A percentile compares a stretch with the other conserved stretches of the same genome.
These are phyloP conservation scores for Podospora pseudocomata DNA, from an alignment of 495 filamentous ascomycete species.

Conservation along the genomic window DNA sequence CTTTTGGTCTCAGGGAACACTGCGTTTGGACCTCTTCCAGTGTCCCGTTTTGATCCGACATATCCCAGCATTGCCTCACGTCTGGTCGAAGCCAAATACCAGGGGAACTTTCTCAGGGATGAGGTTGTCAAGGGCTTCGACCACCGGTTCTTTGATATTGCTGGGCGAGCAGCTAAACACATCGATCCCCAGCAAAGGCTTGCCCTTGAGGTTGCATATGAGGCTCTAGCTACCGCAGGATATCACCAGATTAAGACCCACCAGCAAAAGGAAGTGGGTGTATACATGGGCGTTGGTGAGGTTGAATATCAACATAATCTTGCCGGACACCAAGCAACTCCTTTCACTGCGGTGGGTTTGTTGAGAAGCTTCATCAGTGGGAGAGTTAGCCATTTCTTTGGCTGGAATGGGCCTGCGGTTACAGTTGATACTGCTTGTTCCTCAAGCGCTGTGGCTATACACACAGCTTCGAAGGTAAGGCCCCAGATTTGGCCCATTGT, in stretches of 20 bases:
- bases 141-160: constrained; percentile 55
- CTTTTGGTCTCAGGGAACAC: constrained; percentile 14
- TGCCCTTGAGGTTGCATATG: constrained; percentile 70
- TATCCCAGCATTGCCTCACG: neutral
- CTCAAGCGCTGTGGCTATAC: constrained; percentile 48
- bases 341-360: constrained; percentile 24
- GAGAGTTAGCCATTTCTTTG: constrained; percentile 49
- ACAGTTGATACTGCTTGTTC: constrained; percentile 54
- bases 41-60: neutral
- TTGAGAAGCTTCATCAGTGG: constrained; percentile 40
- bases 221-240: constrained; percentile 68
- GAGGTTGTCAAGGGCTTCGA: constrained; percentile 44
- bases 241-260: constrained; percentile 24
- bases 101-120: constrained; percentile 36
- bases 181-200: constrained; percentile 72
- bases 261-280: constrained; percentile 21
- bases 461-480: constrained; percentile 39
- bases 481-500: neutral
- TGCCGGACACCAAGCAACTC: constrained; percentile 46
- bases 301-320: constrained; percentile 30
- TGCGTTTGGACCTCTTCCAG: neutral
- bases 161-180: constrained; percentile 53
- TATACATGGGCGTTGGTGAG: constrained; percentile 26
- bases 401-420: constrained; percentile 38
- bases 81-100: neutral